phyloP scores from a whole-genome alignment of 1,284 basidiomycete genomes.

The Polyporus tsugae region DNA sequence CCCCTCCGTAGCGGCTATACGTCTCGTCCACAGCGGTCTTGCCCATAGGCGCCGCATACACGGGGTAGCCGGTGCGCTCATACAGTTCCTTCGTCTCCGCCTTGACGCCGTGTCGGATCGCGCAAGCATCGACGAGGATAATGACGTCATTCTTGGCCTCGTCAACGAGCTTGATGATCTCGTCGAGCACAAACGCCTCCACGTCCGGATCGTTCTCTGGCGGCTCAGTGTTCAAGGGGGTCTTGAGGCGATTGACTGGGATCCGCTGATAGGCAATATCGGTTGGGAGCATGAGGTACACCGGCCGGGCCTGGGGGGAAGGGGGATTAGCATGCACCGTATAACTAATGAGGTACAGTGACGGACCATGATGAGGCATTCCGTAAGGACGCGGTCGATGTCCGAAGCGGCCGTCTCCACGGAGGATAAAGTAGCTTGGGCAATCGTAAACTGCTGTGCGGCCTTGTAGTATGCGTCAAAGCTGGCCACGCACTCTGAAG shows the following conservation, averaged over 20 bases:
- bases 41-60: conserved; percentile 89
- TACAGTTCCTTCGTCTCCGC: conserved; percentile 77
- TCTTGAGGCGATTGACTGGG: conserved; percentile 69
- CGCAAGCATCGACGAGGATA: conserved; percentile 90
- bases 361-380: conserved; percentile 71
- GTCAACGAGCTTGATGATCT: conserved; percentile 73
- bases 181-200: conserved; percentile 78
- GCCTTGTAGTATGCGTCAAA: conserved; percentile 85
- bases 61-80: conserved; percentile 76
- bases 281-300: conserved; percentile 90
- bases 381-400: conserved; percentile 84
- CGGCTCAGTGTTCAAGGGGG: conserved; percentile 61
- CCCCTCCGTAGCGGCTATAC: conserved; percentile 88
- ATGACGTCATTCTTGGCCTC: conserved; percentile 72
- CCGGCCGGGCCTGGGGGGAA: conserved; percentile 74
- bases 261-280: conserved; percentile 82
- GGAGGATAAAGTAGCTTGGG: conserved; percentile 68
- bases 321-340: too few species aligned
- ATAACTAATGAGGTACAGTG: neutral
- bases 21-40: conserved; percentile 85
- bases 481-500: conserved; percentile 41
- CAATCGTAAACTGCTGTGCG: conserved; percentile 77
- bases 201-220: conserved; percentile 66
- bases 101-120: conserved; percentile 81
- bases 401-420: conserved; percentile 66